Percentiles rank a stretch among this genome's conserved stretches.
phyloP scores from a whole-genome alignment of 108 stramenopile genomes.

The Nitzschia putrida region DNA sequence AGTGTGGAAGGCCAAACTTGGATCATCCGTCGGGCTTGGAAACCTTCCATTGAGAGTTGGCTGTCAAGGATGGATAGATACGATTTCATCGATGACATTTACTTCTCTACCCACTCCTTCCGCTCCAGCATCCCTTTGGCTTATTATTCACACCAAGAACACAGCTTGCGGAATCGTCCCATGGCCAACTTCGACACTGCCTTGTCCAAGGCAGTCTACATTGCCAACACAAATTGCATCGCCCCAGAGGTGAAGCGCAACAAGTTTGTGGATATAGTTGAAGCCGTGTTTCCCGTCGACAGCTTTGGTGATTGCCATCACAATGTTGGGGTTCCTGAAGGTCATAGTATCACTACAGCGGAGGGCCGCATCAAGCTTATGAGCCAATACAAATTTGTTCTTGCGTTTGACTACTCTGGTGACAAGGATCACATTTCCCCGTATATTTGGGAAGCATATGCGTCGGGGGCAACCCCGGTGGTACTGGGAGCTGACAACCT shows the following conservation, averaged over 20 bases:
- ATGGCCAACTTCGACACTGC: slow-evolving; percentile 38
- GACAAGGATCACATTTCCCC: slow-evolving; percentile 74
- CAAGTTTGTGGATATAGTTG: slow-evolving; percentile 37
- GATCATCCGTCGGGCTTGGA: slow-evolving; percentile 27
- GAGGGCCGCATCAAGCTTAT: slow-evolving; percentile 50
- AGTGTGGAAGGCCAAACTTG: slow-evolving; percentile 44
- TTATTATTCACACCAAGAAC: slow-evolving; percentile 21
- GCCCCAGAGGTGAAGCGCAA: slow-evolving; percentile 28
- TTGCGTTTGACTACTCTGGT: slow-evolving; percentile 59
- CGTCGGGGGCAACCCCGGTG: slow-evolving; percentile 69
- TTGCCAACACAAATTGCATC: slow-evolving; percentile 34
- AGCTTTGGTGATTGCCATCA: slow-evolving; percentile 45
- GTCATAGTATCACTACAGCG: slow-evolving; percentile 24
- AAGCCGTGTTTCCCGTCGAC: slow-evolving; percentile 19
- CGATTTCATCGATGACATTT: slow-evolving; percentile 32
- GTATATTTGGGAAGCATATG: slow-evolving; percentile 61
- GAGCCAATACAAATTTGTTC: slow-evolving; percentile 59
- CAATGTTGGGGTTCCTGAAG: slow-evolving; percentile 41
- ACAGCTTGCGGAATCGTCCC: slow-evolving; percentile 29
- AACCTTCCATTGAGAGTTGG: slow-evolving; percentile 5
- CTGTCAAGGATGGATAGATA: slow-evolving; percentile 38
- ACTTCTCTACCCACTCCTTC: slow-evolving; percentile 49
- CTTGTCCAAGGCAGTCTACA: slow-evolving; percentile 35
- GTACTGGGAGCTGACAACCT: slow-evolving; percentile 69
- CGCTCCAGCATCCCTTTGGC: slow-evolving; percentile 45